These are phyloP conservation scores for Chiua virens DNA, from an alignment of 768 basidiomycete species.

Conservation along the genomic window DNA sequence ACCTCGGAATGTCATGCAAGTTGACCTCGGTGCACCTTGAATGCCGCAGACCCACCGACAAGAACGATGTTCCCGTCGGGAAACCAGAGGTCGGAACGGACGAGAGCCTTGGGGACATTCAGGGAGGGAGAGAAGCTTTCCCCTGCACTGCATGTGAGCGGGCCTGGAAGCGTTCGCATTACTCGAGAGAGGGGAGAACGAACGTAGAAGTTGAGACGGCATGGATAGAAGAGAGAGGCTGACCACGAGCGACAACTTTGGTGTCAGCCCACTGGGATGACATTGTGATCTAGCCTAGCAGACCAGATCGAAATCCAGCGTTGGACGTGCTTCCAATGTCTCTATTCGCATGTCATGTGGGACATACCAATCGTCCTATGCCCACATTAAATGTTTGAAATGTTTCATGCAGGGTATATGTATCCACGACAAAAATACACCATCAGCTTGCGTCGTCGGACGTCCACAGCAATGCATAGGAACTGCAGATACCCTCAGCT, in stretches of 20 bases:
- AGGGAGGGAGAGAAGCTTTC: background rate
- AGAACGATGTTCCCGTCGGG: conserved; percentile 69
- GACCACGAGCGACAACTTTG: conserved; percentile 16
- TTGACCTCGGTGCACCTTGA: conserved; percentile 76
- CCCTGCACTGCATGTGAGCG: conserved; percentile 25
- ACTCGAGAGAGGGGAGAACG: background rate
- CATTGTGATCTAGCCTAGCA: conserved; percentile 3
- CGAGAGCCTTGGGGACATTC: conserved; percentile 24
- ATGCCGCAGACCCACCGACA: conserved; percentile 53
- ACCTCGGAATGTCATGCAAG: conserved; percentile 75
- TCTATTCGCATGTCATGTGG: background rate
- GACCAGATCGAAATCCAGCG: conserved; percentile 15
- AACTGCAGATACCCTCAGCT: background rate
- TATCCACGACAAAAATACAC: conserved; percentile 9
- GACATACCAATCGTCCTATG: background rate
- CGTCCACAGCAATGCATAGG: background rate
- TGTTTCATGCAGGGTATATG: background rate
- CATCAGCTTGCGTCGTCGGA: conserved; percentile 1
- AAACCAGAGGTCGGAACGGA: conserved; percentile 70
- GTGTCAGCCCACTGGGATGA: conserved; percentile 14
- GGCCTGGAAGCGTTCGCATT: conserved; percentile 22
- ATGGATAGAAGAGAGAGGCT: conserved; percentile 17
- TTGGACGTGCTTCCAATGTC: background rate
- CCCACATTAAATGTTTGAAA: background rate
- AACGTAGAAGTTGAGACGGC: background rate